Evolutionary conservation across 148 eudicot species (phyloP), one percentile per base, ranked within the genome.

Genomic region (Camellia sinensis): DNA sequence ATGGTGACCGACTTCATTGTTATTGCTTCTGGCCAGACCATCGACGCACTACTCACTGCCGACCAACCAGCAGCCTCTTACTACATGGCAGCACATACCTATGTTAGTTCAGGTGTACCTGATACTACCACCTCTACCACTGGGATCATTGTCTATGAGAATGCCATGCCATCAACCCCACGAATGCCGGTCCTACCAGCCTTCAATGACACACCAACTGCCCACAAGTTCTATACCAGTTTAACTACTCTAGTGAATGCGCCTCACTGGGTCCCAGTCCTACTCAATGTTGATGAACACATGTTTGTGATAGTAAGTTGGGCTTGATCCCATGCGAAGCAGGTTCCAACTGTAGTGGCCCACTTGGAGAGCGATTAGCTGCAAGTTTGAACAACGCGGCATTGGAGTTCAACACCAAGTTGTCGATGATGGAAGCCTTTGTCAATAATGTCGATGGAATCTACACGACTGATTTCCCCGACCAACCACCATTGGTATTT

Each of bases 1-100:
- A 90, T 83, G 64, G 17, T 18, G 29, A 91, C 95, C 3, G 88
- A 87, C 54, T 86, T 87, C 5, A 87, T 91, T 3, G 78, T 89
- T 13, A 61, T 88, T 0, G 91, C 87, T 3, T 94, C 98, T 0
- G 96, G 98, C 11, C 96, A 92, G 52, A 93, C 95, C 22, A 80
- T 85, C 3, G 96, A 93, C 29, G 95, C 87, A 46, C 92, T 93
- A 37, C 21, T 93, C 19, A 81, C 84, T 0, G 88, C 91, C 53
- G 82, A 84, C 76, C 89, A 89, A 43, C 67, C 83, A 0, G 66
- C 81, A 10, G 88, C 73, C 6, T 75, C 79, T 1, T 93, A 93
- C 77, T 90, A 88, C 83, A 92, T 92, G 86, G 91, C 91, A 0
- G 94, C 95, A 7, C 57, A 3, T 5, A 78, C 90, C 19, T 92